Conservation (phyloP, 768 basidiomycete species). For the Pulveroboletus sp. region DNA sequence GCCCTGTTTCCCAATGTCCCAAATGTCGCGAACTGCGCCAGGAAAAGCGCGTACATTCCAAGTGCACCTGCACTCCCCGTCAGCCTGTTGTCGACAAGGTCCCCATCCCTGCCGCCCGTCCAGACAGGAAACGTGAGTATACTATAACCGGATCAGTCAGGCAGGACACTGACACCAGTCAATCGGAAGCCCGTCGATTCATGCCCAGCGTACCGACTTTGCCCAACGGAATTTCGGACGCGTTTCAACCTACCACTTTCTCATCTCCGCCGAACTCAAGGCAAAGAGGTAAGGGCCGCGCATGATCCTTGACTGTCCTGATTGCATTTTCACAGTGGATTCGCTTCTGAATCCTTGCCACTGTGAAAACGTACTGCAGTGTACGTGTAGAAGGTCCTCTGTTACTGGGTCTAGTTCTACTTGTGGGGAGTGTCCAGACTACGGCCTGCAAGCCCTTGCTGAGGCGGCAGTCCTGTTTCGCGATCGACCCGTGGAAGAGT, state of each 20-base stretch:
- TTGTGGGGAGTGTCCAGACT: neutral
- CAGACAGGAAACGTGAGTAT: slow-evolving; percentile 33
- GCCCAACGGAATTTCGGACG: slow-evolving; percentile 72
- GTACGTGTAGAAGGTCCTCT: slow-evolving; percentile 40
- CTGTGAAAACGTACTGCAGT: slow-evolving; percentile 55
- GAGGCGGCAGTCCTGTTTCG: slow-evolving; percentile 33
- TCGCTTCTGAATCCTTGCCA: slow-evolving; percentile 62
- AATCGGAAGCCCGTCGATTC: slow-evolving; percentile 57
- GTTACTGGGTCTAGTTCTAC: slow-evolving; percentile 3
- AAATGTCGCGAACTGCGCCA: slow-evolving; percentile 82
- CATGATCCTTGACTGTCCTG: neutral
- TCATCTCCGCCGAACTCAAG: slow-evolving; percentile 40
- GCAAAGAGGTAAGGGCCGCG: slow-evolving; percentile 43
- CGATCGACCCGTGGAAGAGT: slow-evolving; percentile 4
- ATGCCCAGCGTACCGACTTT: slow-evolving; percentile 70
- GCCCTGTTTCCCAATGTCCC: slow-evolving; percentile 87
- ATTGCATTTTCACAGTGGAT: slow-evolving; percentile 38
- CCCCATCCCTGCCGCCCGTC: slow-evolving; percentile 31
- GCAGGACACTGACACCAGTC: slow-evolving; percentile 17
- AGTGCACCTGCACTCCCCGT: slow-evolving; percentile 66
- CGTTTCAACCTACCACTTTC: slow-evolving; percentile 29
- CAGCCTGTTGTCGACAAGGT: slow-evolving; percentile 27
- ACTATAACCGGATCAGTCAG: neutral
- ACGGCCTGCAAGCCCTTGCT: slow-evolving; percentile 35
- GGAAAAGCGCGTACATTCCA: slow-evolving; percentile 77